Base-by-base conservation (phyloP, 345 rosid genomes). In the Citrus medica region DNA sequence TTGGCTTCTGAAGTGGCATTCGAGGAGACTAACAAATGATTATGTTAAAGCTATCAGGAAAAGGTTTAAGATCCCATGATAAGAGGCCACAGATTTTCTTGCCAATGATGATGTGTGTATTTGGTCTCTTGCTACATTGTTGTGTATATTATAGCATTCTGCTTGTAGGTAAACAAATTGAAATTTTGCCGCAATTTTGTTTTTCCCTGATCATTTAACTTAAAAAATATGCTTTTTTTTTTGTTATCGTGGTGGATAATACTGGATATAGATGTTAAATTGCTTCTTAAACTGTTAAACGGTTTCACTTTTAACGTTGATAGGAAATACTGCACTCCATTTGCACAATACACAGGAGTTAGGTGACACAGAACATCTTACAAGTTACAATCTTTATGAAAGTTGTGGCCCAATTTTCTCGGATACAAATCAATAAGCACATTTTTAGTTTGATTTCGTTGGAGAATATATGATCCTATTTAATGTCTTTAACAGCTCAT, bases 1-100 rank as follows among this genome's bases (percentile, higher is more conserved):
- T 81, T 96, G 80, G 98, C 89, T 80, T 88, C 97, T 35, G 97
- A 96, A 80, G 82, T 94, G 83, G 97, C 89, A 8, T 86, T 96
- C 48, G 56, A 85, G 28, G 72, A 67, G 83, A 62, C 75, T 38
- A 6, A 28, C 76, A 9, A 69, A 79, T 63, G 68, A 72, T 27
- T 56, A 51, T 48, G 46, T 73, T 2, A 78, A 83, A 82, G 69
- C 51, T 72, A 35, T 46, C 38, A 33, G 69, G 58, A 69, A 71
- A 40, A 69, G 75, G 76, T 14, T 71, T n/a, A 59, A 64, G 59
- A 14, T 73, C 17, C 56, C 27, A 22, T 59, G 0, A 46, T 51
- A 32, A 59, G 60, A 9, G 32, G 38, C 22, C 46, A 58, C 51
- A 53, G 42, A 22, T 33, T 76, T 46, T 62, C 6, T 35, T 40